These are phyloP conservation scores for Astragalus membranaceus DNA, from an alignment of 306 rosid genomes.

Conservation along the genomic window DNA sequence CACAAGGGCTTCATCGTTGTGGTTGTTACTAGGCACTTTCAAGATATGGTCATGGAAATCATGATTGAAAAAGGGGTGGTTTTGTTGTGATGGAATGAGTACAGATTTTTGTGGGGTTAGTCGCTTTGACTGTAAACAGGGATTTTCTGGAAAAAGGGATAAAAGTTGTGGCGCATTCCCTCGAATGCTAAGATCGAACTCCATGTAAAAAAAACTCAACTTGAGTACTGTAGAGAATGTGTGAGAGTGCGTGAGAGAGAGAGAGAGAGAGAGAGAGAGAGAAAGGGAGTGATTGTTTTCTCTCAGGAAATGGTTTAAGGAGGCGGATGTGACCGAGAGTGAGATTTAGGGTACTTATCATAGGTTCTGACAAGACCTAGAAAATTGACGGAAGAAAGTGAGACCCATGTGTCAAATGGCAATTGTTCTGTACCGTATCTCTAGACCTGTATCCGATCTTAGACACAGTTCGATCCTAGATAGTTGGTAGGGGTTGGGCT, in stretches of 20 bases:
- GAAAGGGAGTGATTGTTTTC: too few relatives aligned
- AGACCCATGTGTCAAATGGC: slow-evolving; percentile 5
- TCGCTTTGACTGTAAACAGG: not conserved
- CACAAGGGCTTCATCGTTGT: not conserved
- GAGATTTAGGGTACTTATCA: slow-evolving; percentile 1
- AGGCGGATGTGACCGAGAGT: slow-evolving; percentile 1
- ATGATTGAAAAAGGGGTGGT: not conserved
- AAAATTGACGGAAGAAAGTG: not conserved
- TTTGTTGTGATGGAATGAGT: not conserved
- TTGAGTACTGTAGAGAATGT: not conserved
- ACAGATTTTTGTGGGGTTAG: not conserved
- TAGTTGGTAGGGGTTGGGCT: too few relatives aligned
- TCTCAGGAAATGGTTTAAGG: not conserved
- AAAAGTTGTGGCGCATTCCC: not conserved
- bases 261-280: not conserved
- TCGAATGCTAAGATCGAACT: not conserved
- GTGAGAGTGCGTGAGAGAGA: too few relatives aligned
- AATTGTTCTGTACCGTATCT: too few relatives aligned
- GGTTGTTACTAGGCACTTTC: not conserved
- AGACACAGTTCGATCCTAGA: too few relatives aligned
- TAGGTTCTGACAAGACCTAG: not conserved
- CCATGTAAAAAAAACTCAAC: slow-evolving; percentile 38
- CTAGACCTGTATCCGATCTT: too few relatives aligned
- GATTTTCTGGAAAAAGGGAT: not conserved
- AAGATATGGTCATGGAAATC: not conserved